Evolutionary conservation across 352 stramenopile species (phyloP), one percentile per base, ranked within the genome.

Genomic region (Globisporangium canariense): DNA sequence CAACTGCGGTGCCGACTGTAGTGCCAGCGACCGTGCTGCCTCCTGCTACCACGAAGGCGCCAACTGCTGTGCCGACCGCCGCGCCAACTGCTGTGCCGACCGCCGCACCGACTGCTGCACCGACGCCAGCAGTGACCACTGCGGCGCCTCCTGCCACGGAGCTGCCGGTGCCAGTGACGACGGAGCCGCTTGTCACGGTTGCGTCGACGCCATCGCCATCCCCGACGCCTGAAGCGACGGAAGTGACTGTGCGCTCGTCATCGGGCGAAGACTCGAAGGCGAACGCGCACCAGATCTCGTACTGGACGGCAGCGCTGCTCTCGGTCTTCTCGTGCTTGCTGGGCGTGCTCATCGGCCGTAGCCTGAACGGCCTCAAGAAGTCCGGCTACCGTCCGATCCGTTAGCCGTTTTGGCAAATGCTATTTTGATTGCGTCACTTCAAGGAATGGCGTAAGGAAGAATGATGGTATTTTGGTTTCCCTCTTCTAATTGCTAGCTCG

Each of bases 281-380:
- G 32, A 25, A 58, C 13, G 67, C 53, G 11, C 32, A 65, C 41
- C 64, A 68, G 22, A 68, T 89, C 13, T 88, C 78, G 58, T 85
- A 85, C 71, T 76, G 75, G 52, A 71, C 71, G 11, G 81, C 80
- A 3, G 76, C 66, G n/a, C 62, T 89, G 13, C 66, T 88, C 8
- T 70, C 81, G 53, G 65, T 86, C 16, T 61, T 88, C 16, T 78
- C 80, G 22, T 69, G 64, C 36, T 72, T 73, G 5, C 65, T 76
- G 18, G 80, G 80, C 25, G 68, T 89, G 38, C 74, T 86, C 60
- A 68, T 89, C 46, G 80, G 80, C 25, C 78, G 78, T 69, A 81
- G 77, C 67, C 88, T 71, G 47, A 75, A 82, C 52, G 74, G 77
- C 7, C 68, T 69, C 36, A 74, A 66, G 57, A 81, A 76, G 62